These are phyloP conservation scores for Mycena indigotica DNA, from an alignment of 768 basidiomycete genomes.

Conservation along the genomic window DNA sequence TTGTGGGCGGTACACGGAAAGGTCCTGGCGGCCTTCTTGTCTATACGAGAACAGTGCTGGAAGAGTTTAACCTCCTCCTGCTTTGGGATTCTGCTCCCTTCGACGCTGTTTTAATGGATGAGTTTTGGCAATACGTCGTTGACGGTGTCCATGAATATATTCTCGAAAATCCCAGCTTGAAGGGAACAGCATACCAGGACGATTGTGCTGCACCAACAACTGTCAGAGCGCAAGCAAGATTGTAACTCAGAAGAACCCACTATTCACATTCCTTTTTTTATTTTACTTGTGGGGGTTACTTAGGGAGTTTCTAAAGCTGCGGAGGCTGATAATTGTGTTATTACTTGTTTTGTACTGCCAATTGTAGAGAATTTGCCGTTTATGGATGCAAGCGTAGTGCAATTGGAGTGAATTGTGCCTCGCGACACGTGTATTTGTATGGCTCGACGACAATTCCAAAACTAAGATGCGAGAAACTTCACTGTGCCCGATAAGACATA, in stretches of 20 bases:
- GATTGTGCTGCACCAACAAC: background rate
- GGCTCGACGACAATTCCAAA: background rate
- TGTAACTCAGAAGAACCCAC: background rate
- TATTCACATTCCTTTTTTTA: background rate
- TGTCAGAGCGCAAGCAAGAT: background rate
- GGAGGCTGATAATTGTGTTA: too few species aligned
- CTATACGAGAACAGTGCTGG: background rate
- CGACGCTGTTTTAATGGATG: slow-evolving; percentile 8
- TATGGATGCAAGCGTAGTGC: too few species aligned
- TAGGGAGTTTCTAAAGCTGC: too few species aligned
- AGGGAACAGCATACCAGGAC: slow-evolving; percentile 5
- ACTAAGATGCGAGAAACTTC: background rate
- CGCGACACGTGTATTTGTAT: slow-evolving; percentile 1
- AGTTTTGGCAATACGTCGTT: slow-evolving; percentile 11
- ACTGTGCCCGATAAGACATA: background rate
- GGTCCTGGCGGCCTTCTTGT: slow-evolving; percentile 11
- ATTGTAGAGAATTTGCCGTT: too few species aligned
- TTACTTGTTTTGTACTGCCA: too few species aligned
- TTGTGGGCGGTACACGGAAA: slow-evolving; percentile 8
- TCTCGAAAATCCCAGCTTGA: slow-evolving; percentile 7
- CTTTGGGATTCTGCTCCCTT: slow-evolving; percentile 14
- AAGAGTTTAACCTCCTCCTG: slow-evolving; percentile 2
- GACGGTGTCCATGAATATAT: slow-evolving; percentile 13
- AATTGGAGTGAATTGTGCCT: too few species aligned
- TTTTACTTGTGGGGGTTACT: too few species aligned